phyloP scores from a whole-genome alignment of 441 rosid genomes.

The Aquilaria agallochum region DNA sequence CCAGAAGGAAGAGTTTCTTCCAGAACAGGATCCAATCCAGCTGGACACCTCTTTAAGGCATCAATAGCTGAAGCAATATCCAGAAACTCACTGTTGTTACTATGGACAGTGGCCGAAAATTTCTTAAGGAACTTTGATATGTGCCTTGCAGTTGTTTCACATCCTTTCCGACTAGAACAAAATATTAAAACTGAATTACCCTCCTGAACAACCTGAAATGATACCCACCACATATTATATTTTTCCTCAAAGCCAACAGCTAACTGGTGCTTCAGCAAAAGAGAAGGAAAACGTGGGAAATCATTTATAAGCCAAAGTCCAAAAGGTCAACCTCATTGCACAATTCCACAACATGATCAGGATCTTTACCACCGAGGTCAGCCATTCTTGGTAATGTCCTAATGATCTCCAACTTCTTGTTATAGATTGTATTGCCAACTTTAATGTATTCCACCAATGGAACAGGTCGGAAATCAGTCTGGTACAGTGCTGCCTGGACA shows the following conservation, averaged over 20 bases:
- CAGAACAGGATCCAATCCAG: conserved; percentile 88
- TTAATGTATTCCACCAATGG: conserved; percentile 92
- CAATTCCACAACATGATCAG: conserved; percentile 90
- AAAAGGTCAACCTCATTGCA: conserved; percentile 75
- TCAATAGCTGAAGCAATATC: conserved; percentile 78
- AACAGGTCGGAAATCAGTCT: conserved; percentile 96
- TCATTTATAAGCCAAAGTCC: not conserved
- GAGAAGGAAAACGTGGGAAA: not conserved
- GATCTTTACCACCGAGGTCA: conserved; percentile 89
- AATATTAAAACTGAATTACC: conserved; percentile 93
- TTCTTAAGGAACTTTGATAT: conserved; percentile 75
- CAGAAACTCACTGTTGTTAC: conserved; percentile 49
- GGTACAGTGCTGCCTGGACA: conserved; percentile 86
- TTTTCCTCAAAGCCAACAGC: no score
- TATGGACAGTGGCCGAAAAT: conserved; percentile 37
- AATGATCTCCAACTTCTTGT: conserved; percentile 76
- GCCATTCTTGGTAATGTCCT: conserved; percentile 74
- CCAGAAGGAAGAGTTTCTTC: conserved; percentile 95
- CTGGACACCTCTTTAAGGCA: conserved; percentile 74
- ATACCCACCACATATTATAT: conserved; percentile 5
- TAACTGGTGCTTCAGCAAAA: conserved; percentile 7
- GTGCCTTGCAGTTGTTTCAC: conserved; percentile 97
- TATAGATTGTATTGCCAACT: conserved; percentile 82
- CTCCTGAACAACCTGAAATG: conserved; percentile 86
- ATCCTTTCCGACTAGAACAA: conserved; percentile 98